Evolutionary conservation across 306 rosid genomes (phyloP).

Genomic region (Dryas drummondii): DNA sequence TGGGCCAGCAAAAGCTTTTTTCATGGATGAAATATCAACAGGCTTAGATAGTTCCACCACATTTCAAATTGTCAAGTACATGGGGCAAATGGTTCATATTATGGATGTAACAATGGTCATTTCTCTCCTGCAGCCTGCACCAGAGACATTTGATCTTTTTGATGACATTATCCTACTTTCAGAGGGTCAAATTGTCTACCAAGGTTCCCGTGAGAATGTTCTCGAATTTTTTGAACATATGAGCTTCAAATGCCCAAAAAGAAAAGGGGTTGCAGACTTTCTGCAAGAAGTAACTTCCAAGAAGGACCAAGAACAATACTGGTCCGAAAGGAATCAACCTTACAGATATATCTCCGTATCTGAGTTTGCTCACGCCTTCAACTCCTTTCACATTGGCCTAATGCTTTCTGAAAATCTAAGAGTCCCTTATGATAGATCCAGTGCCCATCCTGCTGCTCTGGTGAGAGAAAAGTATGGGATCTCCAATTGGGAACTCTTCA

Average conservation of each 20-base stretch:
- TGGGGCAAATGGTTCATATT: slow-evolving; percentile 66
- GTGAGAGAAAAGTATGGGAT: slow-evolving; percentile 60
- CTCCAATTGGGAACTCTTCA: slow-evolving; percentile 62
- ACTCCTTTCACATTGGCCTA: slow-evolving; percentile 35
- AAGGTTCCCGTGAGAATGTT: slow-evolving; percentile 61
- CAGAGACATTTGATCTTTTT: slow-evolving; percentile 66
- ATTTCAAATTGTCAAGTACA: slow-evolving; percentile 58
- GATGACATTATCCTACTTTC: slow-evolving; percentile 72
- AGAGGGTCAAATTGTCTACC: slow-evolving; percentile 71
- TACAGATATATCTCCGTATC: slow-evolving; percentile 48
- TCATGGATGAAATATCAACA: slow-evolving; percentile 80
- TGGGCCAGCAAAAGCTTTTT: slow-evolving; percentile 72
- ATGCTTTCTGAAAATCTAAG: slow-evolving; percentile 40
- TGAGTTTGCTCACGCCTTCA: slow-evolving; percentile 47
- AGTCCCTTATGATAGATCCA: slow-evolving; percentile 46
- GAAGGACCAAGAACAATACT: slow-evolving; percentile 81
- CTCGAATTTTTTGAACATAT: slow-evolving; percentile 52
- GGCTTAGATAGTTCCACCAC: slow-evolving; percentile 84
- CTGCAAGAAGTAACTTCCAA: slow-evolving; percentile 75
- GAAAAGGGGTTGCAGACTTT: slow-evolving; percentile 78
- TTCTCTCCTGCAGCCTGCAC: slow-evolving; percentile 79
- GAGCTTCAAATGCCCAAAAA: slow-evolving; percentile 72
- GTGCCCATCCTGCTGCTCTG: slow-evolving; percentile 58
- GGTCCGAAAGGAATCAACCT: slow-evolving; percentile 51
- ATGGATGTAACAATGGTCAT: slow-evolving; percentile 64